Evolutionary conservation across 2,329 filamentous ascomycete genomes (phyloP).

Genomic region (Fusarium denticulatum): DNA sequence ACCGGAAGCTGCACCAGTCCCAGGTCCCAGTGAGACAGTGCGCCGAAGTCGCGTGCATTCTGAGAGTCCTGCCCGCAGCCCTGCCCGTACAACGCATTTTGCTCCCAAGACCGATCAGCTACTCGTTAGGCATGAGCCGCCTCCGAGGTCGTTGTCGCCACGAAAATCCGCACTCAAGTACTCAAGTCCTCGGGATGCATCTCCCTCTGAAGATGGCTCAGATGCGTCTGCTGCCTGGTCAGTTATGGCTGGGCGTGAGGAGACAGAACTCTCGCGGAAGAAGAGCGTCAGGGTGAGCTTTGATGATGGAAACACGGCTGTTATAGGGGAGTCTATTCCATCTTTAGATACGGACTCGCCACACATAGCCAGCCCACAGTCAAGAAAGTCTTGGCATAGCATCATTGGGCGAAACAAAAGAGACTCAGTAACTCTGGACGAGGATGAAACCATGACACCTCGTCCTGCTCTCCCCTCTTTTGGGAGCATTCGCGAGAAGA

Average conservation of each 20-base stretch:
- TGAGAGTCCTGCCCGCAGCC: conserved; percentile 73
- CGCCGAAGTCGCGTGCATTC: conserved; percentile 55
- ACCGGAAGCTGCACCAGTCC: not conserved
- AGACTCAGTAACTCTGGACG: conserved; percentile 59
- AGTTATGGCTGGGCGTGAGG: conserved; percentile 48
- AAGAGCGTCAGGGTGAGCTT: conserved; percentile 82
- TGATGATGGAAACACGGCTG: conserved; percentile 69
- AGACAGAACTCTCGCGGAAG: conserved; percentile 59
- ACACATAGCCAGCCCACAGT: conserved; percentile 49
- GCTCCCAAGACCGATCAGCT: conserved; percentile 65
- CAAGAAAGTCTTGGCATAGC: conserved; percentile 62
- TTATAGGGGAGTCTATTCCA: conserved; percentile 60
- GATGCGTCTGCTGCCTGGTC: conserved; percentile 51
- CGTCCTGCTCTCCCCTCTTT: conserved; percentile 78
- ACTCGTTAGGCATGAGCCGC: conserved; percentile 72
- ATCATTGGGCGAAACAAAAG: conserved; percentile 59
- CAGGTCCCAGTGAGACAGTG: conserved; percentile 25
- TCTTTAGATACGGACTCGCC: conserved; percentile 53
- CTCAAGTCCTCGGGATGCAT: conserved; percentile 61
- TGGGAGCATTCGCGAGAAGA: conserved; percentile 76
- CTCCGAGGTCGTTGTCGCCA: conserved; percentile 76
- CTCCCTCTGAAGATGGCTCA: conserved; percentile 61
- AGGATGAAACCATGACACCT: conserved; percentile 78
- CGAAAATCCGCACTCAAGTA: conserved; percentile 81
- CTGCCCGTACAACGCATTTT: conserved; percentile 74